Evolutionary conservation across 768 basidiomycete genomes (phyloP), one percentile per base, ranked within the genome.

Genomic region (Boletus subcaerulescens): DNA sequence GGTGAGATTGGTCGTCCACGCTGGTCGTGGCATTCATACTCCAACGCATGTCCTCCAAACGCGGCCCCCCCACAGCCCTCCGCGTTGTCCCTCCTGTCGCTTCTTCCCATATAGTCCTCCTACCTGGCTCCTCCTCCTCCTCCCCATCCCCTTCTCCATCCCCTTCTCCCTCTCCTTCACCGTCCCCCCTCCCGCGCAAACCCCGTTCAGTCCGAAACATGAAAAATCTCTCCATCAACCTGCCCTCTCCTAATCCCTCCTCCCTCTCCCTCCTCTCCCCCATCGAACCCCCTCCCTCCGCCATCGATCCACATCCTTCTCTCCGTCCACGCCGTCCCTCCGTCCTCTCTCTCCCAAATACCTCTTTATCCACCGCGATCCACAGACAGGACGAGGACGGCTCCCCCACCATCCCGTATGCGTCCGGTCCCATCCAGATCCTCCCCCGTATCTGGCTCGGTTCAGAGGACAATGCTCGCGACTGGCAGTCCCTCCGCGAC

Each of bases 401-500:
- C 20, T 80, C 82, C 1, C 80, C 82, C 10, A 73, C 83, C 24
- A 74, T 80, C 3, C 89, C 93, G 7, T 97, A 97, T 68, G 66
- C 77, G 5, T 79, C 87, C 63, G 93, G 93, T 15, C 94, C 93
- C 43, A 73, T 88, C 14, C 87, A 95, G 71, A 77, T 97, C 64
- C 77, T 95, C 44, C 93, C 93, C 3, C 84, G 86, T 47, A 77
- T 96, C 54, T 96, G 87, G 86, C 83, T 96, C 11, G 94, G 93
- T 59, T 90, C 90, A 52, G 92, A 95, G 70, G 92, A 93, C 72
- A 94, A 95, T 62, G 92, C 89, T 42, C 82, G 85, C 54, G 89
- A 95, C 71, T 91, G 89, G 85, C 76, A 75, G 40, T 76, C 77
- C 26, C 83, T 95, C 54, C 65, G 82, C 22, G 80, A 87, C 48